Evolutionary conservation across 1,139 yeast genomes (phyloP).

Genomic region (Meyerozyma carpophila): DNA sequence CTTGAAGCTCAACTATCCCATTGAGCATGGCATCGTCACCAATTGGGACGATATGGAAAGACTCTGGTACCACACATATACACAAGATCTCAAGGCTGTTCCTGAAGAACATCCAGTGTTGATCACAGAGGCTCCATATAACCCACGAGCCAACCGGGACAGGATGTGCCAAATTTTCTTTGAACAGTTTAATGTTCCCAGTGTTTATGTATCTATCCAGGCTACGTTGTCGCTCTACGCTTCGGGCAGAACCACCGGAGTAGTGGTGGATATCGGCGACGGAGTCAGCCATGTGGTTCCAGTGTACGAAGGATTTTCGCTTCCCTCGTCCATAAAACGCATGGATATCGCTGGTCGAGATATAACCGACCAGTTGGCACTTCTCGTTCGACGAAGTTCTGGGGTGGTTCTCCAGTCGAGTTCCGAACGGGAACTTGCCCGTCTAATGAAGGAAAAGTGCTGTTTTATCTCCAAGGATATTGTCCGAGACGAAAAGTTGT

Average conservation of each 20-base stretch:
- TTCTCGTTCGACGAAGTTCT: constrained; percentile 55
- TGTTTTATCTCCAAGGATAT: constrained; percentile 73
- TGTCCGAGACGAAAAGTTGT: constrained; percentile 57
- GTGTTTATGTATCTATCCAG: constrained; percentile 76
- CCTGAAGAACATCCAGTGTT: constrained; percentile 57
- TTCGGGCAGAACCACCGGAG: constrained; percentile 86
- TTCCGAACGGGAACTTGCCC: constrained; percentile 77
- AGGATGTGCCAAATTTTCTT: constrained; percentile 71
- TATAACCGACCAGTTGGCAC: constrained; percentile 68
- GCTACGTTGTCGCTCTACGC: constrained; percentile 85
- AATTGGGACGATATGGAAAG: constrained; percentile 86
- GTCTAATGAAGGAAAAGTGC: constrained; percentile 69
- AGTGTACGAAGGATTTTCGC: constrained; percentile 80
- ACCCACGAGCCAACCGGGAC: constrained; percentile 68
- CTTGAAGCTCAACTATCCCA: constrained; percentile 62
- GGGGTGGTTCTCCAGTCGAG: constrained; percentile 63
- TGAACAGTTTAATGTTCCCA: constrained; percentile 84
- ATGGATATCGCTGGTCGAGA: constrained; percentile 86
- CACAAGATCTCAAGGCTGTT: constrained; percentile 49
- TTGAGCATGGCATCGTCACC: constrained; percentile 74
- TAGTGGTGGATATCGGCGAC: constrained; percentile 86
- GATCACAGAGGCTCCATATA: constrained; percentile 85
- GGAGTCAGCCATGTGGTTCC: constrained; percentile 90
- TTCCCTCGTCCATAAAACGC: constrained; percentile 68
- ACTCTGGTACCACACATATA: constrained; percentile 63